phyloP scores from a whole-genome alignment of 805 yeast genomes.

The Kodamaea lidongshanica region DNA sequence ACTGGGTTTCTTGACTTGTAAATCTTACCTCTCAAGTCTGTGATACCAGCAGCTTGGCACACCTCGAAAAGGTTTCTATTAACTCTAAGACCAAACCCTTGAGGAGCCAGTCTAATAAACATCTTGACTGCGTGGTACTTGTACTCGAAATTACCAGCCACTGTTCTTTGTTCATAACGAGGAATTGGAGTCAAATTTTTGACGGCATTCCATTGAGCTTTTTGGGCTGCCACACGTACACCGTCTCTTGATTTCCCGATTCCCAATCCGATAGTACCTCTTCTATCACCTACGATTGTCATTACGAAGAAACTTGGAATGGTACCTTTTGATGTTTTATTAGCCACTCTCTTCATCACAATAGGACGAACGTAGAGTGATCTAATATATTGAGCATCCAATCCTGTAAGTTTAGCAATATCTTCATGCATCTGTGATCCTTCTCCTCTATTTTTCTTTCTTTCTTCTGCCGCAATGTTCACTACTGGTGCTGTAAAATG shows the following conservation, averaged over 20 bases:
- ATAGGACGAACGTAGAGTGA: conserved; percentile 60
- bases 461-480: conserved; percentile 10
- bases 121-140: conserved; percentile 84
- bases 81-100: conserved; percentile 90
- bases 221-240: conserved; percentile 64
- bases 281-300: conserved; percentile 86
- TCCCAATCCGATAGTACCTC: conserved; percentile 92
- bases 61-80: conserved; percentile 86
- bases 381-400: conserved; percentile 54
- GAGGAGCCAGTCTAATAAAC: conserved; percentile 77
- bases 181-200: conserved; percentile 78
- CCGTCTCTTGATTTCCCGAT: conserved; percentile 86
- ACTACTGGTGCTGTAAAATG: conserved; percentile 24
- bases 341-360: conserved; percentile 73
- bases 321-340: conserved; percentile 90
- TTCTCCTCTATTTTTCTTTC: conserved; percentile 13
- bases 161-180: conserved; percentile 86
- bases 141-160: conserved; percentile 73
- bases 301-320: conserved; percentile 75
- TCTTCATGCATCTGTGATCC: conserved; percentile 43
- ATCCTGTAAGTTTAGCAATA: conserved; percentile 59
- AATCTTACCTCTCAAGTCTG: conserved; percentile 86
- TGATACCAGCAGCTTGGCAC: conserved; percentile 89
- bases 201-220: conserved; percentile 92
- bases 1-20: conserved; percentile 89